Evolutionary conservation across 257 asterid genomes (phyloP), one percentile per base, ranked within the genome.

Genomic region (Scutellaria barbata): DNA sequence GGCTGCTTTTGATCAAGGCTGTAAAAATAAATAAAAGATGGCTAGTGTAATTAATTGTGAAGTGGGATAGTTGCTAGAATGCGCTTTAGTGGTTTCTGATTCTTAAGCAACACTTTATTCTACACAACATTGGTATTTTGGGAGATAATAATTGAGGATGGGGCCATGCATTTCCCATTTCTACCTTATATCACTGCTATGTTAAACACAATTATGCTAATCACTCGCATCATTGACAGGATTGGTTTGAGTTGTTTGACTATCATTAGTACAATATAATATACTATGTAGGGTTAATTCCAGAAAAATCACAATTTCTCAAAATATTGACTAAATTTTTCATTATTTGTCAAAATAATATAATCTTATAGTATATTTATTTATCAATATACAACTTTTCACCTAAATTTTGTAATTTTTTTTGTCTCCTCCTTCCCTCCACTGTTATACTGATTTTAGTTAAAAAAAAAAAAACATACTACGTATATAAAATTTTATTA

Each of bases 11-110:
- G 62, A 56, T 62, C 52, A 40, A 52, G 40, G 54, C 75, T 41
- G 66, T 62, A 50, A 56, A 61, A 45, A 40, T 13, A 43, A 59
- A 54, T 37, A 20, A 35, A 42, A 66, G 60, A 60, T 55, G 37
- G 62, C 39, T 9, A 3, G 20, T 7, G n/a, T 54, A 40, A 74
- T 73, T 52, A 60, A 68, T 53, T 62, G 72, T 76, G 57, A 46
- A 68, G 51, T 51, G 70, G 79, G 55, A 64, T 41, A 50, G 56
- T 48, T 73, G 76, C 68, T 78, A 69, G 59, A 48, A 74, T 73
- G 76, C 75, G 78, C 72, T 68, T 63, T 13, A 63, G 39, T 35
- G 76, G 63, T 17, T 0, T 25, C 66, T 72, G 73, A 72, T 78
- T 73, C 68, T 72, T 72, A 62, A 72, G 30, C 74, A 59, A 53